Base-by-base conservation (phyloP, 768 basidiomycete genomes). In the Mycena vulgaris region DNA sequence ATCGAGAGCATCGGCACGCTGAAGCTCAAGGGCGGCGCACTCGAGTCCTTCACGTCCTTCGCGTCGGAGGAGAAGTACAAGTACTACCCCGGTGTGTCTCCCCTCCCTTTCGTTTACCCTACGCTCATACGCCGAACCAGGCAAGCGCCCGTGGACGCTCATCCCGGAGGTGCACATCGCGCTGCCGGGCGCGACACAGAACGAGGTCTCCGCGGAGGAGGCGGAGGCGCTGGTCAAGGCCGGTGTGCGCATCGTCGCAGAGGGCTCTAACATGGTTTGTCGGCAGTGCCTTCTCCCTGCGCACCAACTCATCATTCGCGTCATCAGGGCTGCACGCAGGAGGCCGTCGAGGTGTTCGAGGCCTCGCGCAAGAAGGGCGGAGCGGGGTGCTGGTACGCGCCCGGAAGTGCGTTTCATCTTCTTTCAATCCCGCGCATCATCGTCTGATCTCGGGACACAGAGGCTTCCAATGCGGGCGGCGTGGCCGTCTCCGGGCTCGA, bases 401-500 rank as follows among this genome's bases (percentile, higher is more conserved):
- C 93, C 63, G 92, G 92, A 68, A 94, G 91, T 88, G 75, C 73
- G 85, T 79, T 11, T 30, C 58, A 2, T 63, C 23, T 25, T 56
- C 31, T 23, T 45, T 51, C 19, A 10, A 48, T 25, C 5, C 57
- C n/a, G 58, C 56, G 21, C 5, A 45, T 45, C 71, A 51, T 74
- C 30, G 17, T 19, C 31, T 16, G 48, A 61, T 55, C 37, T 27
- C 67, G 52, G 10, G 7, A 52, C 28, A 1, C 73, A 84, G 83
- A 87, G 81, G 86, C 87, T 8, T 85, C 86, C 78, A 90, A 92
- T 82, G 88, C 86, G 73, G 93, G 93, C 80, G 93, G 93, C 81
- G 93, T 94, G 63, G 92, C 91, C 45, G 91, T 92, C 27, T 92
- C 90, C 11, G 91, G 91, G 73, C 88, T 93, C 71, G 93, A 93